Percentiles rank a stretch among this genome's conserved stretches.
Evolutionary conservation across 169 alveolate species (phyloP).

Genomic region (Eimeria maxima): DNA sequence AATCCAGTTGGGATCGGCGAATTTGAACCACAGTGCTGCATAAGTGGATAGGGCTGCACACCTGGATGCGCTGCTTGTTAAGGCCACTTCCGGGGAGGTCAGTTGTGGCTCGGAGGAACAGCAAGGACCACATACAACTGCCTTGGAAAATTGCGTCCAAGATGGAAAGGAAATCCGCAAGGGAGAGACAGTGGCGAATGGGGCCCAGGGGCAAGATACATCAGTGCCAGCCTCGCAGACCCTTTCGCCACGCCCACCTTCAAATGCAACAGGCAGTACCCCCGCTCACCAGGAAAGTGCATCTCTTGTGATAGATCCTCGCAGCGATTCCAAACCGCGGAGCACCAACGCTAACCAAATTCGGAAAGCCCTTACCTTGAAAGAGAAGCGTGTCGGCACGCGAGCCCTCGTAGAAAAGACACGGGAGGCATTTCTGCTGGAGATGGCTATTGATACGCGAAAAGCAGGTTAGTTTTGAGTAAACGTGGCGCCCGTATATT

Average conservation of each 20-base stretch:
- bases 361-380: not conserved
- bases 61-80: not conserved
- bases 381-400: constrained; percentile 73
- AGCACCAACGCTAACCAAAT: not conserved
- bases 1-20: not conserved
- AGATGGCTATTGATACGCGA: constrained; percentile 84
- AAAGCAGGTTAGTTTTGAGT: constrained; percentile 80
- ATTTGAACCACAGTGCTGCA: not conserved
- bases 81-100: not conserved
- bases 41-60: not conserved
- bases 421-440: constrained; percentile 87
- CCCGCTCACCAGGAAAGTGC: constrained; percentile 22
- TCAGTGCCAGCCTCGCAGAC: not conserved
- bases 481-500: not conserved
- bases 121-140: not conserved
- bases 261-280: not conserved
- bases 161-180: not conserved
- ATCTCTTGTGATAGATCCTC: not conserved
- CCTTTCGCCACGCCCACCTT: not conserved
- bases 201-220: not conserved
- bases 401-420: constrained; percentile 85
- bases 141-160: not conserved
- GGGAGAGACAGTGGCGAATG: not conserved
- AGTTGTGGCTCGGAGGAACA: not conserved
- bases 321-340: not conserved